Percentiles rank a stretch among this genome's conserved stretches.
phyloP scores from a whole-genome alignment of 805 yeast species.

The Debaryomyces hansenii region DNA sequence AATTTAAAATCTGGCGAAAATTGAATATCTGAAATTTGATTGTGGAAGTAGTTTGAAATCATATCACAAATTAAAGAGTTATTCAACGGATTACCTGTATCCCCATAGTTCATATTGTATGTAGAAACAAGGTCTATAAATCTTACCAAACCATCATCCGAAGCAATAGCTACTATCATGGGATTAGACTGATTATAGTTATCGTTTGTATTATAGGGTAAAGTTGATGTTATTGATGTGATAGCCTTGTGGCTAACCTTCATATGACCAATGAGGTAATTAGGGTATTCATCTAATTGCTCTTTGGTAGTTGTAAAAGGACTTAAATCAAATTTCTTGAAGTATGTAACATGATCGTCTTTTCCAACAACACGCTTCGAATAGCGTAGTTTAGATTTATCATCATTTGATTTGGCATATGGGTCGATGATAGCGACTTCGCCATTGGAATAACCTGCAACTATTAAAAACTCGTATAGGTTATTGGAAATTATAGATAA shows the following conservation, averaged over 20 bases:
- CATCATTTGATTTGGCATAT: slow-evolving; percentile 8
- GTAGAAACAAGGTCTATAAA: slow-evolving; percentile 51
- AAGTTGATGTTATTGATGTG: slow-evolving; percentile 43
- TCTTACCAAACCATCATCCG: slow-evolving; percentile 65
- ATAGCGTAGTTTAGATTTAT: slow-evolving; percentile 9
- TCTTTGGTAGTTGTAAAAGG: slow-evolving; percentile 14
- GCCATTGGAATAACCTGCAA: slow-evolving; percentile 66
- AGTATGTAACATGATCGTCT: slow-evolving; percentile 36
- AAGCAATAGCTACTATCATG: slow-evolving; percentile 48
- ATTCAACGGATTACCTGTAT: slow-evolving; percentile 13
- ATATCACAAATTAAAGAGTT: slow-evolving; percentile 46
- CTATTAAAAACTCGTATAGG: slow-evolving; percentile 44
- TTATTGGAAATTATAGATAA: slow-evolving; percentile 28
- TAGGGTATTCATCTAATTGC: slow-evolving; percentile 8
- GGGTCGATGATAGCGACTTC: slow-evolving; percentile 52
- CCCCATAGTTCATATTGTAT: slow-evolving; percentile 25
- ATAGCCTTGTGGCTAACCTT: slow-evolving; percentile 61
- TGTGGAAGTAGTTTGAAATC: slow-evolving; percentile 61
- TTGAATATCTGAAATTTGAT: slow-evolving; percentile 54
- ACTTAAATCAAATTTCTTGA: slow-evolving; percentile 37
- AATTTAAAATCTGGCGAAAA: slow-evolving; percentile 51
- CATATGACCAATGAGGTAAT: slow-evolving; percentile 52
- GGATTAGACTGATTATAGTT: slow-evolving; percentile 31
- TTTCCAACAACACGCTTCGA: slow-evolving; percentile 17
- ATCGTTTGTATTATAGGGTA: slow-evolving; percentile 14